These are phyloP conservation scores for Wickerhamomyces bovis DNA, from an alignment of 805 yeast species.

Conservation along the genomic window DNA sequence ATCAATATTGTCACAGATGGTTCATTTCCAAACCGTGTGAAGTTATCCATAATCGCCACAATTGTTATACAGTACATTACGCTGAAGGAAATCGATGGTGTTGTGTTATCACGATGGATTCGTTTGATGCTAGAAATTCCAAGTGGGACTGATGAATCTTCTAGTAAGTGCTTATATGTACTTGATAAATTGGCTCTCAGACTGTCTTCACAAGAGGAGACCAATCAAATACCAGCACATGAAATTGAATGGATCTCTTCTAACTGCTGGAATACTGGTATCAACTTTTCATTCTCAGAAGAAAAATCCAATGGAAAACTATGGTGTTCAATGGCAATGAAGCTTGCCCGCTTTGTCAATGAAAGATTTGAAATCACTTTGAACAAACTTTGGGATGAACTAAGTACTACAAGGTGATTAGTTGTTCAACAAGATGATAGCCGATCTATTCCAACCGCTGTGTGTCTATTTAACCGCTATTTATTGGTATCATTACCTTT, in stretches of 20 bases:
- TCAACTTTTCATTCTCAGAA: slow-evolving; percentile 19
- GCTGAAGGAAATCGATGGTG: slow-evolving; percentile 7
- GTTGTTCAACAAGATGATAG: too few relatives aligned
- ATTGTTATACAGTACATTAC: slow-evolving; percentile 23
- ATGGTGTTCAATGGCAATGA: slow-evolving; percentile 27
- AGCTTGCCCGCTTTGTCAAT: slow-evolving; percentile 24
- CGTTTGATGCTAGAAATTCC: slow-evolving; percentile 20
- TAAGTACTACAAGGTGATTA: slow-evolving; percentile 4
- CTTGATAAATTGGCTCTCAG: slow-evolving; percentile 6
- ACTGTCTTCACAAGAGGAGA: slow-evolving; percentile 3
- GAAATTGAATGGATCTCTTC: slow-evolving; percentile 34
- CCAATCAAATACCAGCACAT: slow-evolving; percentile 11
- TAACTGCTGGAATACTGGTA: slow-evolving; percentile 34
- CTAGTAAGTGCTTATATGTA: slow-evolving; percentile 8
- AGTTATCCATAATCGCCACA: slow-evolving; percentile 12
- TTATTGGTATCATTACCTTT: slow-evolving; percentile 11
- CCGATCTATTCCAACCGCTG: not conserved
- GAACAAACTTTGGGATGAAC: slow-evolving; percentile 25
- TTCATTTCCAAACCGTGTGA: slow-evolving; percentile 16
- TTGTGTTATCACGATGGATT: slow-evolving; percentile 25
- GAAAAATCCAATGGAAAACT: slow-evolving; percentile 16
- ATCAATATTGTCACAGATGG: slow-evolving; percentile 13
- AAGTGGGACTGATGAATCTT: slow-evolving; percentile 3
- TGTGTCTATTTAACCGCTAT: not conserved
- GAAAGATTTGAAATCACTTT: slow-evolving; percentile 22